These are phyloP conservation scores for Zasmidium citrigriseum DNA, from an alignment of 2,329 filamentous ascomycete species.

Conservation along the genomic window DNA sequence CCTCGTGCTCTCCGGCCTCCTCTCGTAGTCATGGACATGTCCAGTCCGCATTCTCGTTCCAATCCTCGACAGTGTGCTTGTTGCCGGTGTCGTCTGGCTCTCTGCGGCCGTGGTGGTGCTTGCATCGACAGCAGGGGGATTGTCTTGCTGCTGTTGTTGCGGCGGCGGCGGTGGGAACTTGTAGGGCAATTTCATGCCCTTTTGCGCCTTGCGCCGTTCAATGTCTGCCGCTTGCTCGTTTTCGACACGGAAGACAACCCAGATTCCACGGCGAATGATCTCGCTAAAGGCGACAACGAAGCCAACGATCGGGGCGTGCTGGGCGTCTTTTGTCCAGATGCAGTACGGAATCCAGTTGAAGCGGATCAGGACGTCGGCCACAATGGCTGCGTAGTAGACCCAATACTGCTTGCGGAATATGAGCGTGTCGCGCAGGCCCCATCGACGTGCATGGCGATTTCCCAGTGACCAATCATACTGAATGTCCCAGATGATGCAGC, in stretches of 20 bases:
- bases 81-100: neutral
- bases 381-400: slow-evolving; percentile 85
- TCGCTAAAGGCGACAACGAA: slow-evolving; percentile 80
- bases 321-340: slow-evolving; percentile 74
- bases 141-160: neutral
- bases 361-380: slow-evolving; percentile 78
- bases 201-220: slow-evolving; percentile 32
- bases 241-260: slow-evolving; percentile 91
- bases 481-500: slow-evolving; percentile 88
- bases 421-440: slow-evolving; percentile 69
- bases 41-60: slow-evolving; percentile 1
- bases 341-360: slow-evolving; percentile 96
- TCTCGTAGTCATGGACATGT: slow-evolving; percentile 6
- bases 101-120: neutral
- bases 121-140: neutral
- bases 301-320: slow-evolving; percentile 80
- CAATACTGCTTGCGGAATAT: slow-evolving; percentile 72
- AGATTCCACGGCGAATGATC: slow-evolving; percentile 81
- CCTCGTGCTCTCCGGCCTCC: neutral
- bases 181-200: slow-evolving; percentile 21
- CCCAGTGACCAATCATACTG: slow-evolving; percentile 90
- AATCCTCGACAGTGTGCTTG: slow-evolving; percentile 1
- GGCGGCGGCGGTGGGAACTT: slow-evolving; percentile 6
- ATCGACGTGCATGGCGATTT: slow-evolving; percentile 59
- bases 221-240: slow-evolving; percentile 98